Evolutionary conservation across 2,329 filamentous ascomycete genomes (phyloP).

Genomic region (Sporothrix protearum): DNA sequence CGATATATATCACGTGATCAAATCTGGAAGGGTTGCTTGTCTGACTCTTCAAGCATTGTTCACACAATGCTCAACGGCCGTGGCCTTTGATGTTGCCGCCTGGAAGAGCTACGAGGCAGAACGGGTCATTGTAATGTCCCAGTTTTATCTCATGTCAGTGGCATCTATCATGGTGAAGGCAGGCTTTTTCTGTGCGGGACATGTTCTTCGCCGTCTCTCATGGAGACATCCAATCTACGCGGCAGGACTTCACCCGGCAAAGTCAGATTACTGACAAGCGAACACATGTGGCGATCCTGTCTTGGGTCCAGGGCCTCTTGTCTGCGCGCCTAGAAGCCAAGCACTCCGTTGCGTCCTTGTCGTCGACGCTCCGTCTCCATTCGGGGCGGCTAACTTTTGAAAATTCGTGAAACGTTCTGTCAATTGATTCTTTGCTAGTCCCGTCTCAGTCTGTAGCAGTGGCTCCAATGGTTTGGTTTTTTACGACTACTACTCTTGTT

Average conservation of each 20-base stretch:
- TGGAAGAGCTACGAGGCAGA: not conserved
- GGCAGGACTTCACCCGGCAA: not conserved
- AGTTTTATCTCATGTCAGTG: not conserved
- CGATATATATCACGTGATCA: not conserved
- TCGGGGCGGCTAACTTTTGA: not conserved
- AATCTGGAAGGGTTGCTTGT: not conserved
- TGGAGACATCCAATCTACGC: not conserved
- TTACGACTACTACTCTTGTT: no score
- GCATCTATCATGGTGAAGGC: no score
- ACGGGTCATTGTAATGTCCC: not conserved
- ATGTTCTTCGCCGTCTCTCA: not conserved
- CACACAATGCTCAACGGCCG: not conserved
- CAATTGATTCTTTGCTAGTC: not conserved
- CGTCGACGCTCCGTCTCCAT: constrained; percentile 1
- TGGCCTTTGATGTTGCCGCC: not conserved
- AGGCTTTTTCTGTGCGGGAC: not conserved
- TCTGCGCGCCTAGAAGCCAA: not conserved
- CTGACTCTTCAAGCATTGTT: not conserved
- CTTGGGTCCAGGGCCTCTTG: not conserved
- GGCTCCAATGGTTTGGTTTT: not conserved
- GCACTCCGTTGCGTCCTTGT: not conserved
- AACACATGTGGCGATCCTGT: not conserved
- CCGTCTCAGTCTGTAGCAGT: not conserved
- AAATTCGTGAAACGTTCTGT: not conserved
- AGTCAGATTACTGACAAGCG: not conserved